Conservation (phyloP, 495 filamentous ascomycete genomes). For the Hypoxylon fragiforme region DNA sequence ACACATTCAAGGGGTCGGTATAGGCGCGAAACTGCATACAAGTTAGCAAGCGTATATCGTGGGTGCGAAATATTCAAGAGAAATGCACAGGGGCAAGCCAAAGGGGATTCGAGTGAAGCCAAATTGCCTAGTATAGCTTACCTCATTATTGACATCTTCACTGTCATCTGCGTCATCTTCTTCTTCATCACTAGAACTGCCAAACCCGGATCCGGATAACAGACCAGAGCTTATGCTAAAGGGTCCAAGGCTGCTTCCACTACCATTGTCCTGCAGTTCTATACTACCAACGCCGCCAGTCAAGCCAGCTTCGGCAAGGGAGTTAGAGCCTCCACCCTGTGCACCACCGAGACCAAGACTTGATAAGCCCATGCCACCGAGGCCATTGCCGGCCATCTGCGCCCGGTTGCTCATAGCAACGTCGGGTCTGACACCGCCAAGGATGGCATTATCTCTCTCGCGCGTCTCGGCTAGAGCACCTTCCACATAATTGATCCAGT, state of each 20-base stretch:
- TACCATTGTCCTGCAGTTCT: conserved; percentile 70
- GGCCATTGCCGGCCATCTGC: conserved; percentile 47
- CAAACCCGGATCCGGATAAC: conserved; percentile 84
- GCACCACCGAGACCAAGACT: conserved; percentile 53
- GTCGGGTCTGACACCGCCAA: conserved; percentile 94
- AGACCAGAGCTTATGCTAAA: conserved; percentile 69
- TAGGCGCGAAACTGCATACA: conserved; percentile 52
- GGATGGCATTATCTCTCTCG: conserved; percentile 95
- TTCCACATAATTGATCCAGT: conserved; percentile 96
- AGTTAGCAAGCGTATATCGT: conserved; percentile 13
- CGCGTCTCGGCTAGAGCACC: conserved; percentile 90
- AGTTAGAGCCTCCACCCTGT: conserved; percentile 64
- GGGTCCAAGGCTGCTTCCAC: conserved; percentile 64
- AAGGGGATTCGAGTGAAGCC: background rate
- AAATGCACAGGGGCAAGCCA: background rate
- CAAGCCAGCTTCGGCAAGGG: conserved; percentile 75
- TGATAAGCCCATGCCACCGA: conserved; percentile 47
- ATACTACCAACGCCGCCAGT: conserved; percentile 59
- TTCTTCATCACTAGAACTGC: conserved; percentile 92
- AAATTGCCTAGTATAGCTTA: conserved; percentile 34
- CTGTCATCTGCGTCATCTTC: conserved; percentile 93
- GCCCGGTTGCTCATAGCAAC: conserved; percentile 63
- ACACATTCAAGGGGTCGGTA: conserved; percentile 51
- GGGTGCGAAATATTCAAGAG: background rate
- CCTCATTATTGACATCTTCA: conserved; percentile 63